These are phyloP conservation scores for Didymella keratinophila DNA, from an alignment of 2,329 filamentous ascomycete species.

Conservation along the genomic window DNA sequence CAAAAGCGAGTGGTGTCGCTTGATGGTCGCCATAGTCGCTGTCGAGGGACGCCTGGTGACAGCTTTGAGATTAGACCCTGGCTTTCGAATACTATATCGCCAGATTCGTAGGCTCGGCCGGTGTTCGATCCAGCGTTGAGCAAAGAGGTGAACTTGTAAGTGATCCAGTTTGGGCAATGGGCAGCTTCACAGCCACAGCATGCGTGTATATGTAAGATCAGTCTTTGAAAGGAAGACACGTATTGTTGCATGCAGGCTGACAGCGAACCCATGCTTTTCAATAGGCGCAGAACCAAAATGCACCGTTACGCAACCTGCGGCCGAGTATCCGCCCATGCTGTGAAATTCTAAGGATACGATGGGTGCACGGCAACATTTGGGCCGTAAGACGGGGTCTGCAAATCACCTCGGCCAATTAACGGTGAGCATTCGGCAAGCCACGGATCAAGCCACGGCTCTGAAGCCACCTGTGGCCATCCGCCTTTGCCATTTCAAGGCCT, in stretches of 20 bases:
- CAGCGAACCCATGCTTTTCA: conserved; percentile 16
- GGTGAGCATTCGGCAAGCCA: conserved; percentile 12
- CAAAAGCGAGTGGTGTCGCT: conserved; percentile 21
- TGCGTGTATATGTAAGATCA: conserved; percentile 9
- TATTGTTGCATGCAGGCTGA: conserved; percentile 17
- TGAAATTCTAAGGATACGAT: conserved; percentile 16
- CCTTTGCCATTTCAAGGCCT: conserved; percentile 1
- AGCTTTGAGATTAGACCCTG: conserved; percentile 12
- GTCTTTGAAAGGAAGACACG: conserved; percentile 13
- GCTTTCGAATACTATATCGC: conserved; percentile 20
- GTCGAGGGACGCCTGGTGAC: conserved; percentile 12
- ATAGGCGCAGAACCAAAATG: conserved; percentile 9
- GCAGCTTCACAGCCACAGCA: conserved; percentile 14
- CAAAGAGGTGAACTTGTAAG: conserved; percentile 19
- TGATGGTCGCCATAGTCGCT: conserved; percentile 20
- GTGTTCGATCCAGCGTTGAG: conserved; percentile 22
- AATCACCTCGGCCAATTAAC: conserved; percentile 13
- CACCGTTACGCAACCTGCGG: conserved; percentile 20
- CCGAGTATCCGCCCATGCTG: conserved; percentile 17
- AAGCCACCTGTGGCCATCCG: conserved; percentile 1
- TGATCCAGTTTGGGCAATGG: conserved; percentile 21
- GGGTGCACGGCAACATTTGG: conserved; percentile 19
- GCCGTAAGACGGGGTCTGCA: conserved; percentile 11
- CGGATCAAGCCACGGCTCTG: conserved; percentile 3
- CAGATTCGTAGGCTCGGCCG: conserved; percentile 21